Percentiles rank a stretch among this genome's conserved stretches.
Evolutionary conservation across 2,329 filamentous ascomycete species (phyloP).

Genomic region (Colletotrichum endophyticum): DNA sequence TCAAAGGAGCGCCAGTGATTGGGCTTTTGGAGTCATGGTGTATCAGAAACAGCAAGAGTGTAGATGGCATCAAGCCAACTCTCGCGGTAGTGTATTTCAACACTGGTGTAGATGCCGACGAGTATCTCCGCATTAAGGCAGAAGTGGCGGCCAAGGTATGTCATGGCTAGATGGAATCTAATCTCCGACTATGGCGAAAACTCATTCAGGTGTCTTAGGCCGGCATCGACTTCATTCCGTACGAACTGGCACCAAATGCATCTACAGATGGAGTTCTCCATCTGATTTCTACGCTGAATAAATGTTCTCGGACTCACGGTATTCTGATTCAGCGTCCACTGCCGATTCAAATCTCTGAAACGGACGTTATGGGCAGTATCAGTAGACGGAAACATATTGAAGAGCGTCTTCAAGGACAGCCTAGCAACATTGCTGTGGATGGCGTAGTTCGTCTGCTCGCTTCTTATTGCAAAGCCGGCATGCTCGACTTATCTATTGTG

Average conservation of each 20-base stretch:
- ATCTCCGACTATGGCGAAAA: not conserved
- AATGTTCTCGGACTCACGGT: not conserved
- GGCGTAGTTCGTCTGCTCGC: not conserved
- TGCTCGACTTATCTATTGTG: not conserved
- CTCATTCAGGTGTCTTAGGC: not conserved
- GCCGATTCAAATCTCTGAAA: not conserved
- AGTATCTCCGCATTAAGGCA: not conserved
- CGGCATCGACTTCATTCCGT: not conserved
- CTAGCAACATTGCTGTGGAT: not conserved
- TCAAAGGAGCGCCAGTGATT: not conserved
- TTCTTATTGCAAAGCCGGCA: not conserved
- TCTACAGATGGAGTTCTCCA: not conserved
- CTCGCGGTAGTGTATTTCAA: not conserved
- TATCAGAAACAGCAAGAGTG: not conserved
- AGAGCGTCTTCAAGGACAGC: not conserved
- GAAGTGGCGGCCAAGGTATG: not conserved
- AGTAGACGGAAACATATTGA: not conserved
- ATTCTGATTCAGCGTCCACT: not conserved
- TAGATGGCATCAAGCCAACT: not conserved
- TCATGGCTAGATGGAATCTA: not conserved
- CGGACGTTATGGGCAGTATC: not conserved
- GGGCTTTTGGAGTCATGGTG: not conserved
- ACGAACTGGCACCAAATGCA: not conserved
- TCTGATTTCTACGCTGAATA: not conserved
- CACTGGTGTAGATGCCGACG: not conserved